Base-by-base conservation (phyloP, 768 basidiomycete species). In the Leccinum boreale region DNA sequence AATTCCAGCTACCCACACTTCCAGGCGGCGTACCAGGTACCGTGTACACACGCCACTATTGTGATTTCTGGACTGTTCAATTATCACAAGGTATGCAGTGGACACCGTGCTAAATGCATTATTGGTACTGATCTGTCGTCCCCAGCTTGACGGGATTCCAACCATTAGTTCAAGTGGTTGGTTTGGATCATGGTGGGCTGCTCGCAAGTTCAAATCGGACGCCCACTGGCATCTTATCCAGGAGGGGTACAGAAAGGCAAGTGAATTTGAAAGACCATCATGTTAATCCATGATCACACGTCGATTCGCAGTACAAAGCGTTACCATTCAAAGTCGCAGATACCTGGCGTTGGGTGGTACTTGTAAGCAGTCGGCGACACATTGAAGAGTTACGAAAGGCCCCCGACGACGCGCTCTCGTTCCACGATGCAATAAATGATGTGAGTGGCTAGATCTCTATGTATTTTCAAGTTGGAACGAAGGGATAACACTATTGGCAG, bases 361-460 rank as follows among this genome's bases (percentile, higher is more conserved):
- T 31, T 31, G 29, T 47, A 17, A 33, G 12, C 33, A 33, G 33
- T 33, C 33, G 33, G 33, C 33, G 33, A 33, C 33, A 33, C 33
- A 33, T 47, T 12, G 46, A 47, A 15, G 46, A 47, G 14, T 24
- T 81, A 15, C 65, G 71, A 9, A 78, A 71, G 51, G 76, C 77
- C 10, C 69, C 78, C 0, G 76, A 77, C n/a, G 73, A 75, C 31
- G 59, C 60, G 5, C 64, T 82, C 28, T 79, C 78, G 4, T 65
- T 77, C 31, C n/a, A 49, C 0, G 72, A 67, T 19, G 72, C 73
- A 2, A 53, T 59, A 10, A 64, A 58, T 26, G 23, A 15, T 23
- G 33, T 33, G 33, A 33, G 12, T 33, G 29, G 29, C 29, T 31
- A 33, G 33, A 33, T 33, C 12, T 33, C 33, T 33, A 14, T 33